A percentile compares a stretch with the other conserved stretches of the same genome.
These are phyloP conservation scores for Hibiscus mutabilis DNA, from an alignment of 345 rosid genomes.

Conservation along the genomic window DNA sequence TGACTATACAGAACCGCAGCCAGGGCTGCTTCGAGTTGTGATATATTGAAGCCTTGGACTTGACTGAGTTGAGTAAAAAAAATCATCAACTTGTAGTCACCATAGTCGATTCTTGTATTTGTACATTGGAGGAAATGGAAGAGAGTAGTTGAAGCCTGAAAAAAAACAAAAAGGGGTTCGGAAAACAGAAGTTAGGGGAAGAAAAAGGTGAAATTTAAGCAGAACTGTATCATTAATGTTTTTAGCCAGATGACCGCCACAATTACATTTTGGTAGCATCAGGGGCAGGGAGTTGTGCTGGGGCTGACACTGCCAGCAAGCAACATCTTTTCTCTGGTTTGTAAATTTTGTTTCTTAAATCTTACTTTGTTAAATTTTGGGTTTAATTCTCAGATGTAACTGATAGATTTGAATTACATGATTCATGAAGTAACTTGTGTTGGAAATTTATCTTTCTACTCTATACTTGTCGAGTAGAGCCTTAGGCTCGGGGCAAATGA, in stretches of 20 bases:
- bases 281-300: slow-evolving; percentile 16
- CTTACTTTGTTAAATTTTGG: slow-evolving; percentile 23
- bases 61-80: slow-evolving; percentile 24
- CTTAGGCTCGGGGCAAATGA: too few species aligned
- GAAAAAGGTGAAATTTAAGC: neutral
- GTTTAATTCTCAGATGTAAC: slow-evolving; percentile 41
- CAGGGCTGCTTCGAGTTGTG: slow-evolving; percentile 90
- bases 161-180: neutral
- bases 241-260: slow-evolving; percentile 27
- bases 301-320: slow-evolving; percentile 16
- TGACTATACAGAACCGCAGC: slow-evolving; percentile 78
- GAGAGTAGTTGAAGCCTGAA: slow-evolving; percentile 30
- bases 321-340: slow-evolving; percentile 22
- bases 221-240: slow-evolving; percentile 36
- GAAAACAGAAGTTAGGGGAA: slow-evolving; percentile 13
- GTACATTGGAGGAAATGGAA: slow-evolving; percentile 49
- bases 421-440: slow-evolving; percentile 17
- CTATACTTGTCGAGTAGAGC: neutral
- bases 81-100: slow-evolving; percentile 23
- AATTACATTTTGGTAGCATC: slow-evolving; percentile 39
- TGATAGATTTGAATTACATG: slow-evolving; percentile 48
- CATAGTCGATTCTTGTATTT: slow-evolving; percentile 45
- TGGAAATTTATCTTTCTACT: neutral
- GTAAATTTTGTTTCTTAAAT: slow-evolving; percentile 42
- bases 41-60: slow-evolving; percentile 42